Evolutionary conservation across 2,329 filamentous ascomycete genomes (phyloP).

Genomic region (Lithohypha guttulata): DNA sequence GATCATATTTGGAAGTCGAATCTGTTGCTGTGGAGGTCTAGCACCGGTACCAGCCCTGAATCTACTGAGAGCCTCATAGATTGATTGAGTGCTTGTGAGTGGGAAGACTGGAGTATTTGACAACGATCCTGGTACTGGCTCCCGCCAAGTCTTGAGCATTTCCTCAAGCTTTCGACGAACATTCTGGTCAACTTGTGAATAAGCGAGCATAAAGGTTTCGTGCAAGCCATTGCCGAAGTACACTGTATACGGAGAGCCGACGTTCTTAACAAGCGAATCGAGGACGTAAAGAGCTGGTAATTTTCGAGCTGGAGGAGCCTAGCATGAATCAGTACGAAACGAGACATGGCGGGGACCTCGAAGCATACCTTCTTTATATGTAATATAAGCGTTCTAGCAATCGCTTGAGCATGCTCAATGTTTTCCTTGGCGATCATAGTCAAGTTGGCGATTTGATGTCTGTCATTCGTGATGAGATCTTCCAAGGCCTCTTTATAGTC

Average conservation of each 20-base stretch:
- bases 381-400: slow-evolving; percentile 78
- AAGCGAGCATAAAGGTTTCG: slow-evolving; percentile 92
- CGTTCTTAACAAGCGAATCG: slow-evolving; percentile 97
- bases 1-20: slow-evolving; percentile 39
- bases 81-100: slow-evolving; percentile 72
- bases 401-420: slow-evolving; percentile 86
- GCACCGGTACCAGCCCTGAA: slow-evolving; percentile 48
- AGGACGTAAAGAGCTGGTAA: slow-evolving; percentile 93
- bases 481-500: slow-evolving; percentile 91
- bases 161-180: slow-evolving; percentile 90
- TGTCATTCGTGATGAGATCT: slow-evolving; percentile 80
- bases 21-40: slow-evolving; percentile 37
- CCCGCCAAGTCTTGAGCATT: slow-evolving; percentile 97
- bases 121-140: slow-evolving; percentile 85
- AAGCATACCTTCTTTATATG: slow-evolving; percentile 87
- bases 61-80: slow-evolving; percentile 89
- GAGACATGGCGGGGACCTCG: too few relatives aligned
- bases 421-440: slow-evolving; percentile 97
- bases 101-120: slow-evolving; percentile 89
- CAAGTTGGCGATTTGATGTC: slow-evolving; percentile 92
- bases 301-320: slow-evolving; percentile 84
- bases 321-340: too few relatives aligned
- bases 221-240: slow-evolving; percentile 90
- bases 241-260: slow-evolving; percentile 91
- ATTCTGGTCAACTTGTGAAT: slow-evolving; percentile 71